Percentiles rank a stretch among this genome's conserved stretches.
Evolutionary conservation across 2,329 filamentous ascomycete genomes (phyloP).

Genomic region (Ceratocystis alfenasii): DNA sequence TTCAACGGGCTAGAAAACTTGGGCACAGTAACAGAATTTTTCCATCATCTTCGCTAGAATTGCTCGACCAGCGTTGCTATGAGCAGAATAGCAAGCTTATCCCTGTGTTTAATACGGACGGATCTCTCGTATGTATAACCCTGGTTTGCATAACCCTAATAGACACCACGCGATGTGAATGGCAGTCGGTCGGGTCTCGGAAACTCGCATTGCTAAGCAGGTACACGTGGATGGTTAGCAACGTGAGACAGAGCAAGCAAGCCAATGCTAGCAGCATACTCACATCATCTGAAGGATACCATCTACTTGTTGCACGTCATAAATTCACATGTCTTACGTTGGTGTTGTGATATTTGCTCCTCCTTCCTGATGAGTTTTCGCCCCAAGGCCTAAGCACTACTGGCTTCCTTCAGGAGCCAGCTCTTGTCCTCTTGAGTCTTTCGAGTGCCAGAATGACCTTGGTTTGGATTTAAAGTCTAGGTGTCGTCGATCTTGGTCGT

Average conservation of each 20-base stretch:
- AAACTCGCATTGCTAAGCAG: not conserved
- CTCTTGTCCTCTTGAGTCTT: too few relatives aligned
- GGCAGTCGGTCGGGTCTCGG: not conserved
- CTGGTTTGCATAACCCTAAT: not conserved
- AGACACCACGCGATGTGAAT: too few relatives aligned
- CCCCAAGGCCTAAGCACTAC: too few relatives aligned
- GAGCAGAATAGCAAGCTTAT: not conserved
- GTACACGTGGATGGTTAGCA: not conserved
- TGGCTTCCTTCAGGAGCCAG: too few relatives aligned
- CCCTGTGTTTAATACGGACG: not conserved
- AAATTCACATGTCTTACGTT: not conserved
- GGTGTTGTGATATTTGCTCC: not conserved
- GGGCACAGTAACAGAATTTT: not conserved
- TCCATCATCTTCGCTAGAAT: not conserved
- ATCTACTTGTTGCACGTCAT: not conserved
- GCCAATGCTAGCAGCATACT: not conserved
- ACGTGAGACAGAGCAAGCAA: not conserved
- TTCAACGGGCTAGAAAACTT: not conserved
- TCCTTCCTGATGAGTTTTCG: too few relatives aligned
- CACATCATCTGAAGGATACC: too few relatives aligned
- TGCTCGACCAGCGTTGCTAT: not conserved
- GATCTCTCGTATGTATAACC: not conserved
- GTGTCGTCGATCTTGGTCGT: not conserved
- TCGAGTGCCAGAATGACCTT: not conserved
- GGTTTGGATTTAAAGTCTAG: not conserved